phyloP scores from a whole-genome alignment of 306 rosid genomes.

The Malus asiatica region DNA sequence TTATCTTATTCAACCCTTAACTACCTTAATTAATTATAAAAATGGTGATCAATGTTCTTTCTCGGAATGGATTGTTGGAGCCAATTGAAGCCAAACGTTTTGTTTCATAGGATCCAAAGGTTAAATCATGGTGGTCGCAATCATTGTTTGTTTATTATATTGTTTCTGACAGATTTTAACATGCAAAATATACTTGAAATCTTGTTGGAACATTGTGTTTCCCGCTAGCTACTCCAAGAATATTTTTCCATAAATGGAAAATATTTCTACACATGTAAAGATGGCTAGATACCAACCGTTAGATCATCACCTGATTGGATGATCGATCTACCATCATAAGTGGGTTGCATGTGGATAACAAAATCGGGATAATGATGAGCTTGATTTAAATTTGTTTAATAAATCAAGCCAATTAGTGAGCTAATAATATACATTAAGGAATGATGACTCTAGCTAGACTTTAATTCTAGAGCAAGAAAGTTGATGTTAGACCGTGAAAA shows the following conservation, averaged over 20 bases:
- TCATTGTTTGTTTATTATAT: constrained; percentile 45
- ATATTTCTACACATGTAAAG: constrained; percentile 10
- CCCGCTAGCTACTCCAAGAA: constrained; percentile 44
- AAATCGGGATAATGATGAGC: constrained; percentile 6
- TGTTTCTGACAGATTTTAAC: constrained; percentile 27
- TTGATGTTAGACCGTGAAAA: not conserved
- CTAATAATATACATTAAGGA: not conserved
- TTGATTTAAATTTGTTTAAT: not conserved
- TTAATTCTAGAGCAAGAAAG: not conserved
- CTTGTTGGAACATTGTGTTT: constrained; percentile 37
- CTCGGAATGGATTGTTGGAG: constrained; percentile 25
- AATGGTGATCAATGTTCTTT: not conserved
- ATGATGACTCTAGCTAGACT: not conserved
- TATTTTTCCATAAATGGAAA: constrained; percentile 19
- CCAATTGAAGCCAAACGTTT: constrained; percentile 14
- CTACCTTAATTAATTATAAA: not conserved
- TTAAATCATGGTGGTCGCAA: constrained; percentile 30
- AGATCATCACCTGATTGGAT: constrained; percentile 18
- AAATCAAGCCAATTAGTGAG: not conserved
- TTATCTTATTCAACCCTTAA: not conserved
- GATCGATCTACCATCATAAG: constrained; percentile 13
- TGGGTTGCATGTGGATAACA: constrained; percentile 44
- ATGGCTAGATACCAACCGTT: not conserved
- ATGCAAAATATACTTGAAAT: constrained; percentile 11
- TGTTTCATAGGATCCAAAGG: constrained; percentile 36